Percentiles rank a stretch among this genome's conserved stretches.
Conservation (phyloP, 495 filamentous ascomycete genomes). For the Penicillium cinerascens region DNA sequence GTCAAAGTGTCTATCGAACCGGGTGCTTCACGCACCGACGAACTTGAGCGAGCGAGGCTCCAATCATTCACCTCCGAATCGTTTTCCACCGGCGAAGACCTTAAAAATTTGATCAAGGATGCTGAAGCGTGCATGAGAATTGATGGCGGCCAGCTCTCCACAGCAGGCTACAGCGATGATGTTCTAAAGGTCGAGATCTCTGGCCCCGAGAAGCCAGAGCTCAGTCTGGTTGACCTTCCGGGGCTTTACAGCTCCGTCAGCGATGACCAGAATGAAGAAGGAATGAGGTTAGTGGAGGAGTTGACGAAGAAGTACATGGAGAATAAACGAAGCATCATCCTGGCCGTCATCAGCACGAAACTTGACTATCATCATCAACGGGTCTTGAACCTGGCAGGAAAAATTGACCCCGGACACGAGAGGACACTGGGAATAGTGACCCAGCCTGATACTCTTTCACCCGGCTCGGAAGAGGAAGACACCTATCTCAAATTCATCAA, state of each 20-base stretch:
- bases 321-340: conserved; percentile 55
- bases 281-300: conserved; percentile 44
- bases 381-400: conserved; percentile 29
- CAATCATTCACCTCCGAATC: conserved; percentile 11
- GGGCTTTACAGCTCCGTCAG: conserved; percentile 52
- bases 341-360: conserved; percentile 58
- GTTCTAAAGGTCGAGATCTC: conserved; percentile 61
- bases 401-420: conserved; percentile 16
- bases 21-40: conserved; percentile 16
- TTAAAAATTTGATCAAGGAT: conserved; percentile 41
- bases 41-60: conserved; percentile 11
- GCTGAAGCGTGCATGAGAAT: conserved; percentile 49
- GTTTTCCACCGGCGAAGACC: conserved; percentile 25
- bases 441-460: conserved; percentile 38
- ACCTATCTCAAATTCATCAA: conserved; percentile 52
- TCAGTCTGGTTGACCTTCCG: conserved; percentile 66
- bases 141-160: too few species aligned
- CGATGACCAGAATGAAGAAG: conserved; percentile 23
- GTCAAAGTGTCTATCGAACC: conserved; percentile 47
- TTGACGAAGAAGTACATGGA: conserved; percentile 58
- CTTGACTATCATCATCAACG: conserved; percentile 49
- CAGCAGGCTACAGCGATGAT: conserved; percentile 50
- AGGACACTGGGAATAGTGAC: conserved; percentile 52
- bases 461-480: conserved; percentile 36
- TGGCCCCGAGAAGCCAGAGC: conserved; percentile 56